Conservation (phyloP, 139 green algal genomes). For the Ulvella scutata region DNA sequence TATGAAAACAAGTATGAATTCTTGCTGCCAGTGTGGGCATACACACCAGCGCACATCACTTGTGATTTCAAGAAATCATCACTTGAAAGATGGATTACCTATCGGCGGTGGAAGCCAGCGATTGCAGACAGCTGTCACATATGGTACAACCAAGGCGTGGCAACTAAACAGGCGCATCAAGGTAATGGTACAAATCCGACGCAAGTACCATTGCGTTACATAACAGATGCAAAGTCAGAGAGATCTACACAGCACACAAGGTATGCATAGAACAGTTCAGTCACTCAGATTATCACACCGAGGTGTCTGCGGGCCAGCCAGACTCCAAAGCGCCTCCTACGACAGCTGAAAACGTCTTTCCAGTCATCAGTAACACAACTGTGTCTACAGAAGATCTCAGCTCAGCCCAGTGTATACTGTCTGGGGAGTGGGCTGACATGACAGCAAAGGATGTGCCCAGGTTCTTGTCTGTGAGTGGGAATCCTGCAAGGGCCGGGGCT, state of each 20-base stretch:
- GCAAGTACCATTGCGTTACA: not conserved
- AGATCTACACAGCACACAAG: not conserved
- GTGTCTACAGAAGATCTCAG: slow-evolving; percentile 27
- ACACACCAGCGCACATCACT: too few species aligned
- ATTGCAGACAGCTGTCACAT: too few species aligned
- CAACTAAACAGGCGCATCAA: too few species aligned
- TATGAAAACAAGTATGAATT: too few species aligned
- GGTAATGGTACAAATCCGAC: too few species aligned
- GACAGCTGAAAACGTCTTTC: slow-evolving; percentile 16
- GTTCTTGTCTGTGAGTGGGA: slow-evolving; percentile 44
- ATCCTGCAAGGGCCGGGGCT: slow-evolving; percentile 46
- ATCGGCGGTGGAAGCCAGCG: too few species aligned
- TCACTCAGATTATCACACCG: slow-evolving; percentile 12
- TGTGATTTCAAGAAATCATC: too few species aligned
- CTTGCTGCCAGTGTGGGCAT: too few species aligned
- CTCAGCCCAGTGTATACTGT: slow-evolving; percentile 25
- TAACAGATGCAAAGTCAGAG: not conserved
- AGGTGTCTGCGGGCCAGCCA: slow-evolving; percentile 12
- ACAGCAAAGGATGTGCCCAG: slow-evolving; percentile 36
- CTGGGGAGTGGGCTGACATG: slow-evolving; percentile 31
- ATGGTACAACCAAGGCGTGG: too few species aligned
- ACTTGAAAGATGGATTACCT: too few species aligned
- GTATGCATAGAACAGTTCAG: not conserved
- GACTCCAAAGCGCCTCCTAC: slow-evolving; percentile 11
- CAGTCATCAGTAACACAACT: slow-evolving; percentile 59